phyloP scores from a whole-genome alignment of 768 basidiomycete species.

The Tulasnella sp. region DNA sequence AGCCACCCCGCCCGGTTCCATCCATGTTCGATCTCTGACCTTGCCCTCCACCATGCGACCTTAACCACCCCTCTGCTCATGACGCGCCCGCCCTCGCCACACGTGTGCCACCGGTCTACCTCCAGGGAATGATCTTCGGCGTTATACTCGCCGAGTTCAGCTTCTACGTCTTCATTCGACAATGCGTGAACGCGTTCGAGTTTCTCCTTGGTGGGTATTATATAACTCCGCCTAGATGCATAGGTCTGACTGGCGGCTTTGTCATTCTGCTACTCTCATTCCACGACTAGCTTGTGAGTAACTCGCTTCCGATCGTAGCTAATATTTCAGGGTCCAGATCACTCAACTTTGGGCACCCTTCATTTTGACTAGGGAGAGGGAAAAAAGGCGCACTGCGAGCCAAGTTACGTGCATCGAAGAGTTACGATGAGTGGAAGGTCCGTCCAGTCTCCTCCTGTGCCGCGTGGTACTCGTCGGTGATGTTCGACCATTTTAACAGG shows the following conservation, averaged over 20 bases:
- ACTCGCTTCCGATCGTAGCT: background rate
- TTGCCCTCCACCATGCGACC: background rate
- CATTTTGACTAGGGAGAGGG: constrained; percentile 77
- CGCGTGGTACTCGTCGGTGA: background rate
- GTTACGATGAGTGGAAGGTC: constrained; percentile 80
- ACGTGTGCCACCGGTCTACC: too few relatives aligned
- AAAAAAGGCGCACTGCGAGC: constrained; percentile 66
- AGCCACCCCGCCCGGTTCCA: constrained; percentile 20
- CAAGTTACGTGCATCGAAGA: constrained; percentile 57
- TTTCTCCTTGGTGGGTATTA: constrained; percentile 37
- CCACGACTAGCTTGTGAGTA: constrained; percentile 44
- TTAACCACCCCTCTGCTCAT: background rate
- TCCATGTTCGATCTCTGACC: background rate
- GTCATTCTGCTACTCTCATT: background rate
- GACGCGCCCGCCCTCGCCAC: too few relatives aligned
- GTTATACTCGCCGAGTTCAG: constrained; percentile 79
- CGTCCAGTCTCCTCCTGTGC: background rate
- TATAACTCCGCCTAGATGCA: background rate
- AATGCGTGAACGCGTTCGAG: constrained; percentile 90
- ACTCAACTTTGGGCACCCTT: too few relatives aligned
- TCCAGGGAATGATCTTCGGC: constrained; percentile 70
- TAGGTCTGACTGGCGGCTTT: background rate
- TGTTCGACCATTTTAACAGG: constrained; percentile 19
- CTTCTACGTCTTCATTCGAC: constrained; percentile 74
- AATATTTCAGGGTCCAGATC: background rate